Percentiles rank a stretch among this genome's conserved stretches.
These are phyloP conservation scores for Salicornia ramosissima DNA, from an alignment of 148 eudicot species.

Conservation along the genomic window DNA sequence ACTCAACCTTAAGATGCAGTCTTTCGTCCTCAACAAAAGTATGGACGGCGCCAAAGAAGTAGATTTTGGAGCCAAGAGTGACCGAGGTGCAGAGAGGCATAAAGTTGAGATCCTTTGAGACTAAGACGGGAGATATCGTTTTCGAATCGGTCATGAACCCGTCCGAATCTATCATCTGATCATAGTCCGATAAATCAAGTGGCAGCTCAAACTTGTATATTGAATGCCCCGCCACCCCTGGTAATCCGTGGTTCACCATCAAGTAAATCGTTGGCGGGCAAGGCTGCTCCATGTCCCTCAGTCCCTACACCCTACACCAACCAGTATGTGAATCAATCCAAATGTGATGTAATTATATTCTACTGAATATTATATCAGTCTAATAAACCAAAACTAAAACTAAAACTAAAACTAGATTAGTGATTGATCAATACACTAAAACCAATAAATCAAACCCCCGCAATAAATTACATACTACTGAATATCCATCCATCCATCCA, in stretches of 20 bases:
- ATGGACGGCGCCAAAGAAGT: conserved; percentile 8
- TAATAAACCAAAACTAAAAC: too few relatives aligned
- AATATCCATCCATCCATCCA: too few relatives aligned
- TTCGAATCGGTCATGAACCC: conserved; percentile 3
- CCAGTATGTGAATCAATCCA: too few relatives aligned
- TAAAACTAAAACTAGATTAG: too few relatives aligned
- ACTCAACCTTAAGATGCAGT: background rate
- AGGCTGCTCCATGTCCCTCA: background rate
- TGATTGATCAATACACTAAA: too few relatives aligned
- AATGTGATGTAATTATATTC: too few relatives aligned
- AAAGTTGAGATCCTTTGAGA: background rate
- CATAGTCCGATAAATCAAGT: background rate
- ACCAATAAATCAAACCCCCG: too few relatives aligned
- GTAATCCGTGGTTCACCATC: background rate
- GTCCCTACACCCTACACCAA: too few relatives aligned
- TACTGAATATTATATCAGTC: too few relatives aligned
- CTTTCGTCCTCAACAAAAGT: background rate
- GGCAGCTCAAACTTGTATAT: background rate
- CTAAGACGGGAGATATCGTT: background rate
- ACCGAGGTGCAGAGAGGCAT: background rate
- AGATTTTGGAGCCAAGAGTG: conserved; percentile 12
- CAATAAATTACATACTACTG: too few relatives aligned
- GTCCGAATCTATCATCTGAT: background rate
- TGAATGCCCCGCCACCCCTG: background rate
- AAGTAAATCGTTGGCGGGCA: conserved; percentile 6